These are phyloP conservation scores for Rutstroemia sp. DNA, from an alignment of 2,329 filamentous ascomycete species.

Conservation along the genomic window DNA sequence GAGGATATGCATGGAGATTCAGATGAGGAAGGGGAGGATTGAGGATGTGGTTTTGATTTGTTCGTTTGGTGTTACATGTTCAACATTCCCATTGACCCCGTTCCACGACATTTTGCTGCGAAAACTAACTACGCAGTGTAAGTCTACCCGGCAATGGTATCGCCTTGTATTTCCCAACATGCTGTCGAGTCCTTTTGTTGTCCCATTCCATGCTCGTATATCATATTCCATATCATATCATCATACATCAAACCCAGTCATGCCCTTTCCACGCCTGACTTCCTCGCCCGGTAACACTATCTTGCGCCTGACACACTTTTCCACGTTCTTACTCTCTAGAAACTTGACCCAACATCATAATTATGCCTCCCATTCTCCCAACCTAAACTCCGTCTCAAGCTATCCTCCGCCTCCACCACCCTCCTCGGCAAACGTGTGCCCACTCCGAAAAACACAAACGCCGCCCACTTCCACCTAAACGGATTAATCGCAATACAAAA, in stretches of 20 bases:
- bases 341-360: neutral
- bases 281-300: neutral
- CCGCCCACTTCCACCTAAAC: conserved; percentile 84
- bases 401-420: conserved; percentile 57
- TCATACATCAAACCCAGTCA: neutral
- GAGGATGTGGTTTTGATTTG: neutral
- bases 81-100: too few relatives aligned
- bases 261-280: too few relatives aligned
- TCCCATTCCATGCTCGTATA: too few relatives aligned
- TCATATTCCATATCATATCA: too few relatives aligned
- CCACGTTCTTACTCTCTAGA: neutral
- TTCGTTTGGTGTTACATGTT: too few relatives aligned
- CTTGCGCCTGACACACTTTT: neutral
- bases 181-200: too few relatives aligned
- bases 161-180: too few relatives aligned
- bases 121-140: too few relatives aligned
- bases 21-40: neutral
- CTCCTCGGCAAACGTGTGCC: conserved; percentile 57
- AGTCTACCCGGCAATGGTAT: too few relatives aligned
- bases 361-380: conserved; percentile 1
- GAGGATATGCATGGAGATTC: neutral
- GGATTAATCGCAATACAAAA: conserved; percentile 76
- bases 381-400: neutral
- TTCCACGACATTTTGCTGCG: too few relatives aligned
- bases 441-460: conserved; percentile 74